Base-by-base conservation (phyloP, 495 filamentous ascomycete species). In the Cercophora scortea region DNA sequence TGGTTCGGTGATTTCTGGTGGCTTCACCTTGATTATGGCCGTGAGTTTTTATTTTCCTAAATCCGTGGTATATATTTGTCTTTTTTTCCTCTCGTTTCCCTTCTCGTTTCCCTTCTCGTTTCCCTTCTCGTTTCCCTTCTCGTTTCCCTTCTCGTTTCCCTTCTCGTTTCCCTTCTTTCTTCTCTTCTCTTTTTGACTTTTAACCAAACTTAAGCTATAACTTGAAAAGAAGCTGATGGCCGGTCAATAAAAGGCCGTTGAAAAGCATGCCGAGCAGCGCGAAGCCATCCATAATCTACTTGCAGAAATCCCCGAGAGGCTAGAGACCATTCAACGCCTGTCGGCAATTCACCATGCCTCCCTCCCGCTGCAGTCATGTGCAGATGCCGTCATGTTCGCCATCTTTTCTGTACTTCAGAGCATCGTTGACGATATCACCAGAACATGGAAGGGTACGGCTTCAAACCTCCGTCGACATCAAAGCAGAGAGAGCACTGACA, bases 1-100 rank as follows among this genome's bases (percentile, higher is more conserved):
- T 11, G 57, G 57, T 16, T 56, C 57, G 9, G 42, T 60, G 9
- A 56, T 60, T 12, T 60, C 53, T 7, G 57, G 57, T 6, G 57
- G 53, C 9, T 54, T 60, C 33, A 44, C 53, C 15, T 8, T 60
- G 42, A 56, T 56, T 35, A 19, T 60, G 3, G 49, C 53, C 2
- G 56, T 59, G n/a, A 47, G 52, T 46, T 4, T 32, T 18, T 13
- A 8, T 33, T 13, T 2, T 12, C 12, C 11, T 13, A 1, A n/a
- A 39, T 6, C 4, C 35, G 12, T 25, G 8, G 15, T n/a, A n/a
- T n/a, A n/a, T n/a, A n/a, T n/a, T 12, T 15, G 16, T 9, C 15
- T 19, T 17, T 15, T 15, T 36, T 15, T 33, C 38, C 6, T 40
- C 38, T 11, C 7, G 1, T 44, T 4, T 9, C 17, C 4, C 17